Evolutionary conservation across 2,329 filamentous ascomycete genomes (phyloP).

Genomic region (Trichoderma gracile): DNA sequence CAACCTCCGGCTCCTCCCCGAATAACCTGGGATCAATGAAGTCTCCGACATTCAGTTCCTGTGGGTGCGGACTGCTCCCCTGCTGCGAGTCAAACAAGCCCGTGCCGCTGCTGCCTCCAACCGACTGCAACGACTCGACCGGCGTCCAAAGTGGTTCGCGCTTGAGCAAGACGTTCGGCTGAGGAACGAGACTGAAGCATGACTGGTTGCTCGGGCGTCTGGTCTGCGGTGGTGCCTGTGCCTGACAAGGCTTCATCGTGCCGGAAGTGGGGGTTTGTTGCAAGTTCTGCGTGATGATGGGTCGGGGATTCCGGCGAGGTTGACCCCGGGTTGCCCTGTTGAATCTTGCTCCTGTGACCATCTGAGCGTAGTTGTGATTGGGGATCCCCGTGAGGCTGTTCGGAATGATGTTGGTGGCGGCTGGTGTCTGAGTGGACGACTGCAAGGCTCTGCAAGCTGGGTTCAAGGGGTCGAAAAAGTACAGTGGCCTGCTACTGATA

Average conservation of each 20-base stretch:
- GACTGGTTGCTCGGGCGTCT: too few species aligned
- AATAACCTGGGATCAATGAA: constrained; percentile 1
- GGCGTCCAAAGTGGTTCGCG: neutral
- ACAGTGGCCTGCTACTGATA: neutral
- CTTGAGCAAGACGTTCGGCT: neutral
- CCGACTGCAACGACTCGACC: neutral
- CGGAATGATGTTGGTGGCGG: neutral
- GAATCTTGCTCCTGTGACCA: neutral
- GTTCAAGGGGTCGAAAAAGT: constrained; percentile 2
- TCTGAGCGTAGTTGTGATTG: neutral
- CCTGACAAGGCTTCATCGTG: too few species aligned
- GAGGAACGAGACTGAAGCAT: neutral
- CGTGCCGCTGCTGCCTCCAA: neutral
- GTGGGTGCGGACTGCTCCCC: neutral
- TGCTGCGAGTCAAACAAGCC: neutral
- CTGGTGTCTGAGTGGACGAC: neutral
- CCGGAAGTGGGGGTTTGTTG: neutral
- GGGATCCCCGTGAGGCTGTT: neutral
- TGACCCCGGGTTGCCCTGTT: neutral
- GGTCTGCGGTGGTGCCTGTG: neutral
- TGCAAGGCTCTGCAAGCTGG: neutral
- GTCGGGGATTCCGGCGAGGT: neutral
- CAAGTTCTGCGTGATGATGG: neutral
- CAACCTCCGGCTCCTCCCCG: neutral
- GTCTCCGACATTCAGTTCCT: neutral